Evolutionary conservation across 129 eudicot species (phyloP).

Genomic region (Flaveria bidentis): DNA sequence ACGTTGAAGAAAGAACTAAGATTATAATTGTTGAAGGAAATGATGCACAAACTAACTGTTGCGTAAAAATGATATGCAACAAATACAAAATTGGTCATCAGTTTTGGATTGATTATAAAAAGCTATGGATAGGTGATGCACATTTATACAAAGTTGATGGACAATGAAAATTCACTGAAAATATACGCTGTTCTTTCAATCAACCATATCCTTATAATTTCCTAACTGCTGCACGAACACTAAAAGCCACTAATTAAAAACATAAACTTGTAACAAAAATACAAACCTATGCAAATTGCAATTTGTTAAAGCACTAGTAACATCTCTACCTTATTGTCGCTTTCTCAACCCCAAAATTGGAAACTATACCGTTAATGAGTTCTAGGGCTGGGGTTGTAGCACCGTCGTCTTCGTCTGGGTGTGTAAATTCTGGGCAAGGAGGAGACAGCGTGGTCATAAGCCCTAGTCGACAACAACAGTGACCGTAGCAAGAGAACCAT

Average conservation of each 20-base stretch:
- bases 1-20: too few species aligned
- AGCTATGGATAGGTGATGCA: not conserved
- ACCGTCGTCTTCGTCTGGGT: not conserved
- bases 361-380: not conserved
- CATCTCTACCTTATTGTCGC: not conserved
- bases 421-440: too few species aligned
- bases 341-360: not conserved
- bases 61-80: too few species aligned
- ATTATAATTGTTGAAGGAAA: too few species aligned
- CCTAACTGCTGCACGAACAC: not conserved
- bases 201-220: not conserved
- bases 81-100: too few species aligned
- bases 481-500: too few species aligned
- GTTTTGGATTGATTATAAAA: too few species aligned
- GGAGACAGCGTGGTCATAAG: too few species aligned
- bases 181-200: not conserved
- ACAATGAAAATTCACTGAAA: not conserved
- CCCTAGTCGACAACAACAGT: too few species aligned
- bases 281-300: not conserved
- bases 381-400: not conserved
- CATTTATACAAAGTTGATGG: not conserved
- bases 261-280: not conserved
- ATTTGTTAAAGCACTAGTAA: too few species aligned
- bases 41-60: too few species aligned
- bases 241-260: not conserved